Base-by-base conservation (phyloP, 495 filamentous ascomycete genomes). In the Tuber microsphaerosporum region DNA sequence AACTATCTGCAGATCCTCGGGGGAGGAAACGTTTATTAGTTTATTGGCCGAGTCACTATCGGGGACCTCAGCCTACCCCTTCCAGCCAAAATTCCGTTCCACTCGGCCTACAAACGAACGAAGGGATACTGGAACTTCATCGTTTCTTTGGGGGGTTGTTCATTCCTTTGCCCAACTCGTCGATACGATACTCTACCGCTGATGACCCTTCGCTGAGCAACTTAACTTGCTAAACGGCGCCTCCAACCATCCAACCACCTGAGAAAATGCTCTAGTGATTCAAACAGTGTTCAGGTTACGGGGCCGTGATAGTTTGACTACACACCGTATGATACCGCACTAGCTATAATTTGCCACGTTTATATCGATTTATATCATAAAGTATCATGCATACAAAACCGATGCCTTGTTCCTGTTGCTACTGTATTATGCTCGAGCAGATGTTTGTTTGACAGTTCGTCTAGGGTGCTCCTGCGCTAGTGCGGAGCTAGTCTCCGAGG, bases 401-500 rank as follows among this genome's bases (percentile, higher is more conserved):
- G 51, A 61, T 26, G 51, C 4, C n/a, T 61, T 14, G 51, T 61
- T 10, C 51, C n/a, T 61, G 12, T 26, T 31, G 10, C 22, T 31
- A n/a, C n/a, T n/a, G n/a, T n/a, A 31, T 3, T 26, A 26, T 14
- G 34, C 2, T 37, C 34, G 7, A 12, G n/a, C 17, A 46, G 17
- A 19, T 61, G n/a, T 22, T 26, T 26, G 51, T 31, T 61, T 61
- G 51, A 26, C n/a, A 16, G 51, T 61, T 61, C n/a, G 9, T 31
- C 12, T 9, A 61, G 26, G 26, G 26, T 14, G 9, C n/a, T 61
- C 51, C 51, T 31, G n/a, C 51, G 10, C 51, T 61, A 61, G 51
- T 14, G 51, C 51, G 51, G 51, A 61, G 51, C 51, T 61, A 61
- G 51, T 26, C n/a, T 61, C 51, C 51, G 51, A 61, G 51, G 51